Evolutionary conservation across 2,329 filamentous ascomycete genomes (phyloP), one percentile per base, ranked within the genome.

Genomic region (Fusarium humuli): DNA sequence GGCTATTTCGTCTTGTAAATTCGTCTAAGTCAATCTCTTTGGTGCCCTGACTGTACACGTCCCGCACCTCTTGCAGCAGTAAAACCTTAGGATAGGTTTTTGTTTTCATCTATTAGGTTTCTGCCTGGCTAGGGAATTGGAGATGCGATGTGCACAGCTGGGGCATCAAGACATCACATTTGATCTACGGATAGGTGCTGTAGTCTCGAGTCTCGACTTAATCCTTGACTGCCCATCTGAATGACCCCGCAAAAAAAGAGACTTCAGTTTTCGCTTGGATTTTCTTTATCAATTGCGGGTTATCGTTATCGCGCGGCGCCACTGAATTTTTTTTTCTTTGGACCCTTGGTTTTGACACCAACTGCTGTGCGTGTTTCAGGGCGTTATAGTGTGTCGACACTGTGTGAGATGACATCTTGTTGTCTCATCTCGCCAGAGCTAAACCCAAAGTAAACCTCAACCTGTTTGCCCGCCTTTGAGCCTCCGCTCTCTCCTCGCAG

Each of bases 251-350:
- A 44, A 37, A 32, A 63, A 30, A 37, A 45, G 30, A 46, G 25
- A 29, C 23, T 49, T 48, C 22, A 18, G 16, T 41, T 23, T 42
- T 53, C 20, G 13, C 30, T n/a, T 53, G 23, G 20, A 29, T 20
- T n/a, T 48, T 57, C 32, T 42, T 30, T 18, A 32, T 44, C 32
- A 37, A 37, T 8, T 30, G 69, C 77, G 77, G 77, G 77, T 80
- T 80, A 80, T 80, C 78, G 76, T 80, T 81, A 80, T 81, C 78
- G 78, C 79, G 77, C 71, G 75, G 77, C 78, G 78, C 78, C 77
- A 76, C 67, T 75, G 62, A 71, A 59, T 62, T 60, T 69, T 65
- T 65, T 68, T 23, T 32, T 30, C 42, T 54, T 37, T 64, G 22
- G 50, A 55, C 40, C 58, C 59, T 49, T 29, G 44, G 46, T 60